Conservation (phyloP, 805 yeast species). For the Lipomyces chichibuensis region DNA sequence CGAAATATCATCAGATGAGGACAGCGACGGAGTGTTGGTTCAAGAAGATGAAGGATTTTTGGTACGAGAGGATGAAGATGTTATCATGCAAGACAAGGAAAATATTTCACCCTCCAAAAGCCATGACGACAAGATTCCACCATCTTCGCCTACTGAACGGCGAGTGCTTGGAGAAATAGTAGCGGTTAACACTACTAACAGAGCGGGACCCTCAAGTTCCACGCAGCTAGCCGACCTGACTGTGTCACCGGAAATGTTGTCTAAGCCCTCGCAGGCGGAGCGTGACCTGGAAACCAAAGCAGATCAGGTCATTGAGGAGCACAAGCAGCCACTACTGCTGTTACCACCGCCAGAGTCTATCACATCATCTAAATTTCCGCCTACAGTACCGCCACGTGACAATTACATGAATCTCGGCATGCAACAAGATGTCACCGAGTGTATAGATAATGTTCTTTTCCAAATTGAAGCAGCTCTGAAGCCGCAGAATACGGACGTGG, state of each 20-base stretch:
- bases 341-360: slow-evolving; percentile 16
- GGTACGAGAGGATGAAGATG: not conserved
- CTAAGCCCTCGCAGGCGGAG: not conserved
- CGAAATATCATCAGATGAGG: slow-evolving; percentile 32
- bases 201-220: not conserved
- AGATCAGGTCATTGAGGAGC: not conserved
- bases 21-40: not conserved
- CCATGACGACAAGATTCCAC: not conserved
- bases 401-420: slow-evolving; percentile 50
- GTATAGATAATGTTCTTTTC: slow-evolving; percentile 89
- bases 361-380: slow-evolving; percentile 8
- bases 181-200: not conserved
- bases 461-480: slow-evolving; percentile 87
- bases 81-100: slow-evolving; percentile 23
- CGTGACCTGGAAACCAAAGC: not conserved
- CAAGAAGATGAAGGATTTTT: not conserved
- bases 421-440: slow-evolving; percentile 97
- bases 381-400: slow-evolving; percentile 15
- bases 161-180: slow-evolving; percentile 13
- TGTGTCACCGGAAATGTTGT: not conserved
- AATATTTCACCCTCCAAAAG: slow-evolving; percentile 4
- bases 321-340: slow-evolving; percentile 2
- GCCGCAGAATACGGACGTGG: slow-evolving; percentile 62
- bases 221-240: not conserved
- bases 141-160: slow-evolving; percentile 1